Conservation (phyloP, 768 basidiomycete species). For the Multifurca ochricompacta region DNA sequence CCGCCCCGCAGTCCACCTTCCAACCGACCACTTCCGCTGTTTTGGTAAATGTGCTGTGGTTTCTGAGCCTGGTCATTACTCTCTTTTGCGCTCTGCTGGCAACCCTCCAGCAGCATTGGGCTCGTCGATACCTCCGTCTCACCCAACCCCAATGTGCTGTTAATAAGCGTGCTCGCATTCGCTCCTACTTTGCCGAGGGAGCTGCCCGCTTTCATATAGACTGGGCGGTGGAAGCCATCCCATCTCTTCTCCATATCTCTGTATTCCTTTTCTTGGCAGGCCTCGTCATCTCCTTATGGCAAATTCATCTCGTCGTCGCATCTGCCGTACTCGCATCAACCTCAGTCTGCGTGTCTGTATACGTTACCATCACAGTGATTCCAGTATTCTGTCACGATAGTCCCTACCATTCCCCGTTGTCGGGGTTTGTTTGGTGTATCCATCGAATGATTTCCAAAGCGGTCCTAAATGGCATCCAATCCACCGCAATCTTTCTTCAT, state of each 20-base stretch:
- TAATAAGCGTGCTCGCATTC: conserved; percentile 8
- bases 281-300: conserved; percentile 12
- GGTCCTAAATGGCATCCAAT: neutral
- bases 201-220: neutral
- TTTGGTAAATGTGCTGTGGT: conserved; percentile 11
- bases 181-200: conserved; percentile 7
- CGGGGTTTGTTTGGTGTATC: neutral
- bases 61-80: conserved; percentile 5
- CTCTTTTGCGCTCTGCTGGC: conserved; percentile 13
- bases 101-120: conserved; percentile 10
- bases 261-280: conserved; percentile 13
- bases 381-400: neutral
- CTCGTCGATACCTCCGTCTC: conserved; percentile 4
- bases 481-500: neutral
- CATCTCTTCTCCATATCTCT: conserved; percentile 5
- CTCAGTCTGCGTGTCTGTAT: neutral
- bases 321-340: neutral
- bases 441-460: neutral
- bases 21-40: neutral
- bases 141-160: neutral
- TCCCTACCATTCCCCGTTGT: conserved; percentile 8
- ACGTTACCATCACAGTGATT: conserved; percentile 4
- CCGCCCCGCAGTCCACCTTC: neutral
- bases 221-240: conserved; percentile 2
- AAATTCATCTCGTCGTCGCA: conserved; percentile 8